Percentiles rank a stretch among this genome's conserved stretches.
phyloP scores from a whole-genome alignment of 1,284 basidiomycete species.

The Irpex lacteus region DNA sequence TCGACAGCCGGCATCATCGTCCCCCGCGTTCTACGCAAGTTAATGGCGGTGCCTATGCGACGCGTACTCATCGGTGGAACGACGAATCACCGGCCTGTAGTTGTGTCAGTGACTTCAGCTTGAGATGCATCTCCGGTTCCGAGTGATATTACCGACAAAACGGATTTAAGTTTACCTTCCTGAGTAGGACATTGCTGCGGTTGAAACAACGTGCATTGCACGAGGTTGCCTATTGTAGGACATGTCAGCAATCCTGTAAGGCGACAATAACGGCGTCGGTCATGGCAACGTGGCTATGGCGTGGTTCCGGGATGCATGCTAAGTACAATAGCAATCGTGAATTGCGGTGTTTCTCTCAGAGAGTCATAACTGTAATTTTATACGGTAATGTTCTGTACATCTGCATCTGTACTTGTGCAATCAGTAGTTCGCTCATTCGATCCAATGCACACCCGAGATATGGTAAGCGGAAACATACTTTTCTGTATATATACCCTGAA shows the following conservation, averaged over 20 bases:
- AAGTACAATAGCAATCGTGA: no score
- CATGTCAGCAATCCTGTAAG: not conserved
- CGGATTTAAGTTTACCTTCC: not conserved
- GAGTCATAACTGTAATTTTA: no score
- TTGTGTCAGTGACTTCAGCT: no score
- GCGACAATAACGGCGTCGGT: not conserved
- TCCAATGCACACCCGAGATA: no score
- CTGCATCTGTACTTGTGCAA: not conserved
- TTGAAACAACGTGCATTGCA: not conserved
- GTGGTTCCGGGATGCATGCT: no score
- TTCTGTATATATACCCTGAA: not conserved
- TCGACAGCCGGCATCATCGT: not conserved
- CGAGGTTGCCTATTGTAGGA: not conserved
- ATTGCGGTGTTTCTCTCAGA: no score
- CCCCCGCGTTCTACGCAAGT: not conserved
- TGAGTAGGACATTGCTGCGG: not conserved
- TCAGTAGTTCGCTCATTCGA: not conserved
- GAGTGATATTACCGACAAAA: not conserved
- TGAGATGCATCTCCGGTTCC: not conserved
- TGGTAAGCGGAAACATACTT: not conserved
- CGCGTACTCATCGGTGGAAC: no score
- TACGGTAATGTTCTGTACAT: no score
- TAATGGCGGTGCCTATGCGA: no score
- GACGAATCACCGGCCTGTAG: no score
- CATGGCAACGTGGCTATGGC: no score